Base-by-base conservation (phyloP, 2,329 filamentous ascomycete species). In the Fusarium vanettenii region DNA sequence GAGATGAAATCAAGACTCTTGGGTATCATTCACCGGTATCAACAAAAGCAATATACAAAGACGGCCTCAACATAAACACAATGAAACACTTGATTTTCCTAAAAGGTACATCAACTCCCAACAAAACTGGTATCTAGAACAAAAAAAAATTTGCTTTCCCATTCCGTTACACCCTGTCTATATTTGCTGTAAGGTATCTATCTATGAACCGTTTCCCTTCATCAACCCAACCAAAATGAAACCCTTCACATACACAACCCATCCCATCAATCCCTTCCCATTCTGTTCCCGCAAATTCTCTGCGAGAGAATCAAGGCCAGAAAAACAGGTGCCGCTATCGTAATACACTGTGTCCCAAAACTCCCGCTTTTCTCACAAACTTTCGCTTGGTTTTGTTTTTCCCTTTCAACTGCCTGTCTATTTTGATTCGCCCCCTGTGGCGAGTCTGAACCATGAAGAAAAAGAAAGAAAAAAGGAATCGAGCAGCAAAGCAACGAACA, bases 301-400 rank as follows among this genome's bases (percentile, higher is more conserved):
- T 14, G 29, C 27, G 31, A 43, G 50, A 45, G 60, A 73, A 55
- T 55, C 48, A 55, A 60, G 37, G 25, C 27, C 55, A 75, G 39
- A n/a, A 59, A 59, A 69, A 66, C 45, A 74, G 22, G 35, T 22
- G 39, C 39, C 35, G 25, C 48, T 20, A 45, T 37, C 60, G 67
- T 64, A 70, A 73, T 75, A 74, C 66, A 74, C 6, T 48, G 25
- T 50, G 56, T n/a, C 62, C 62, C 22, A 52, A 69, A 75, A 75
- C 69, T 64, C 72, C 72, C 22, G 33, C 22, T 43, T 60, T 29
- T 72, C 66, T 27, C 43, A 27, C 43, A 25, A 22, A 39, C 31
- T 63, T 52, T 55, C 29, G 35, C 20, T 52, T 61, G 48, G 35
- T 75, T 74, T 64, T 60, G 65, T 13, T 55, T 70, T 69, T 67